Percentiles rank a stretch among this genome's conserved stretches.
These are phyloP conservation scores for Telopea speciosissima DNA, from an alignment of 177 flowering plant species.

Conservation along the genomic window DNA sequence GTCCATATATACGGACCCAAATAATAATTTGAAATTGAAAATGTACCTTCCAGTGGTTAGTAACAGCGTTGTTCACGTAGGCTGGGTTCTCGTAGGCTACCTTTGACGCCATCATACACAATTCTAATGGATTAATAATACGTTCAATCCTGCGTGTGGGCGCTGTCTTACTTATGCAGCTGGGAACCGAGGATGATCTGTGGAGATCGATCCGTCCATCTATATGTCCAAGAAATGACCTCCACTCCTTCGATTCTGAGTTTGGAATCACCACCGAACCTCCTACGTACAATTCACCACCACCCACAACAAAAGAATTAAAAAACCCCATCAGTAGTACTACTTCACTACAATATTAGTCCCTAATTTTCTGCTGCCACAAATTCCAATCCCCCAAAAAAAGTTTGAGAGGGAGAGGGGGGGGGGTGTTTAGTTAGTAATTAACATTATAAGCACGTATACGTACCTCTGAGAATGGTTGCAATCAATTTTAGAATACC, in stretches of 20 bases:
- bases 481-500: slow-evolving; percentile 9
- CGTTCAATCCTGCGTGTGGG: neutral
- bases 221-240: slow-evolving; percentile 10
- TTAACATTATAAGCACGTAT: too few relatives aligned
- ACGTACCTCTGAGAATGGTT: slow-evolving; percentile 3
- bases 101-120: slow-evolving; percentile 20
- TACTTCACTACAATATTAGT: too few relatives aligned
- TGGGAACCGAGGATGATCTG: neutral
- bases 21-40: too few relatives aligned
- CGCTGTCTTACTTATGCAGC: neutral
- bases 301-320: too few relatives aligned
- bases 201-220: slow-evolving; percentile 19
- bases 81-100: slow-evolving; percentile 21
- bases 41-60: slow-evolving; percentile 22
- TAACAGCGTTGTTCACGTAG: slow-evolving; percentile 5
- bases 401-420: too few relatives aligned
- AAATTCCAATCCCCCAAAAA: too few relatives aligned
- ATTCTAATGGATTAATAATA: slow-evolving; percentile 6
- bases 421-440: too few relatives aligned
- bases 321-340: too few relatives aligned
- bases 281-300: slow-evolving; percentile 10
- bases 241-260: slow-evolving; percentile 5
- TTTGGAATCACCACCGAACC: slow-evolving; percentile 7
- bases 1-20: too few relatives aligned
- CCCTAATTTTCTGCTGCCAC: too few relatives aligned